These are phyloP conservation scores for Cyathus pygmaeus DNA, from an alignment of 1,284 basidiomycete genomes.

Conservation along the genomic window DNA sequence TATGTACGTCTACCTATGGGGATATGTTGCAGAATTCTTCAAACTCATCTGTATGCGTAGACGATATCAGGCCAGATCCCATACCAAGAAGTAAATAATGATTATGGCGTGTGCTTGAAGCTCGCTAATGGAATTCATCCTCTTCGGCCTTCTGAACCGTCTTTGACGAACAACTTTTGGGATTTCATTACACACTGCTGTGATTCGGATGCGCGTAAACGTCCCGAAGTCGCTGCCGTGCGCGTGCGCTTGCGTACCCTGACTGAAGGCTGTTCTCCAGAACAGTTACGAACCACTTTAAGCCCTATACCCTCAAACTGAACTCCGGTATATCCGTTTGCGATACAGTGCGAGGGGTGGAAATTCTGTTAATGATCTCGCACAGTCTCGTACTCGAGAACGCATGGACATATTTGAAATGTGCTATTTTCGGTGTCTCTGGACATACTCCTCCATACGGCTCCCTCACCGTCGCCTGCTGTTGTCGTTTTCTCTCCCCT, in stretches of 20 bases:
- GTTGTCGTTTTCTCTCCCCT: too few relatives aligned
- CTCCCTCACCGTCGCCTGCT: too few relatives aligned
- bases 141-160: neutral
- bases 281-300: neutral
- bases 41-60: neutral
- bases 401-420: too few relatives aligned
- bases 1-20: constrained; percentile 17
- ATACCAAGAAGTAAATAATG: constrained; percentile 8
- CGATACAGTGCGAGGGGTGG: too few relatives aligned
- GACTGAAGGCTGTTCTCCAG: neutral
- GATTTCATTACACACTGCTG: neutral
- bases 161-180: neutral
- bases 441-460: too few relatives aligned
- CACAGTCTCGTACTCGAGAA: too few relatives aligned
- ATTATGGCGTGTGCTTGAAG: constrained; percentile 5
- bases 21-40: neutral
- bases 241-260: neutral
- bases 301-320: too few relatives aligned
- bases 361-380: too few relatives aligned
- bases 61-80: constrained; percentile 12
- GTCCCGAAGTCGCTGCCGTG: neutral
- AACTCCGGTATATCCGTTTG: too few relatives aligned
- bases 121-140: neutral
- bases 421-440: too few relatives aligned
- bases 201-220: neutral